These are phyloP conservation scores for Boletus patriciae DNA, from an alignment of 768 basidiomycete species.

Conservation along the genomic window DNA sequence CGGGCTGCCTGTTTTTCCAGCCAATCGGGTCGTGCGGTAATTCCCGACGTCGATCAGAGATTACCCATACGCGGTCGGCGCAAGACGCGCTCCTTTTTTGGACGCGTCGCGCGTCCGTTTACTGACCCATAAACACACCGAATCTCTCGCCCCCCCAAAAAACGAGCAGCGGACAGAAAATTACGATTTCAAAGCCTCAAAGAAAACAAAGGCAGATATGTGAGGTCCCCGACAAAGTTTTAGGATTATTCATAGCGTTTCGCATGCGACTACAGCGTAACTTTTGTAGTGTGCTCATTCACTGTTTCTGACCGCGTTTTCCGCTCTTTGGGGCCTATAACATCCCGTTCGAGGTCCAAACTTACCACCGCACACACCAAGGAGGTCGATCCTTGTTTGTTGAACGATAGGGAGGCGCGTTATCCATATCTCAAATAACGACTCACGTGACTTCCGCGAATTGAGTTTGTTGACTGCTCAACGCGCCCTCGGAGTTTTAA, in stretches of 20 bases:
- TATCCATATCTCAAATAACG: conserved; percentile 34
- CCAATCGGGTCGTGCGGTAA: conserved; percentile 16
- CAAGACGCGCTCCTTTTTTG: conserved; percentile 42
- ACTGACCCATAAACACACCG: conserved; percentile 28
- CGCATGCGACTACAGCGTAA: conserved; percentile 9
- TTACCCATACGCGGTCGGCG: conserved; percentile 35
- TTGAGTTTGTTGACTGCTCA: conserved; percentile 42
- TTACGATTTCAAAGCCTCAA: conserved; percentile 18
- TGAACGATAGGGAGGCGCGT: conserved; percentile 12
- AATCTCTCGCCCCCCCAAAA: conserved; percentile 30
- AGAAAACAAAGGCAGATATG: conserved; percentile 17
- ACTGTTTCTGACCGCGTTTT: conserved; percentile 15
- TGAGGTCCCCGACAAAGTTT: conserved; percentile 15
- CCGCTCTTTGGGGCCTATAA: conserved; percentile 12
- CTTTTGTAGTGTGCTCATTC: conserved; percentile 15
- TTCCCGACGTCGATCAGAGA: conserved; percentile 35
- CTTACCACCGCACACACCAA: conserved; percentile 1
- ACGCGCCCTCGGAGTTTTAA: conserved; percentile 44
- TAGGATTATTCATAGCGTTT: conserved; percentile 21
- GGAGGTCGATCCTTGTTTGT: neutral
- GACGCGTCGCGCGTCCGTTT: conserved; percentile 33
- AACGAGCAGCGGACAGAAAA: conserved; percentile 32
- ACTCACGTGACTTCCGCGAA: conserved; percentile 40
- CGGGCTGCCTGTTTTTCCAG: conserved; percentile 3
- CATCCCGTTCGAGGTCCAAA: conserved; percentile 8